Percentiles rank a stretch among this genome's conserved stretches.
phyloP scores from a whole-genome alignment of 202 grass and related monocot genomes.

The Cymbopogon flexuosus region DNA sequence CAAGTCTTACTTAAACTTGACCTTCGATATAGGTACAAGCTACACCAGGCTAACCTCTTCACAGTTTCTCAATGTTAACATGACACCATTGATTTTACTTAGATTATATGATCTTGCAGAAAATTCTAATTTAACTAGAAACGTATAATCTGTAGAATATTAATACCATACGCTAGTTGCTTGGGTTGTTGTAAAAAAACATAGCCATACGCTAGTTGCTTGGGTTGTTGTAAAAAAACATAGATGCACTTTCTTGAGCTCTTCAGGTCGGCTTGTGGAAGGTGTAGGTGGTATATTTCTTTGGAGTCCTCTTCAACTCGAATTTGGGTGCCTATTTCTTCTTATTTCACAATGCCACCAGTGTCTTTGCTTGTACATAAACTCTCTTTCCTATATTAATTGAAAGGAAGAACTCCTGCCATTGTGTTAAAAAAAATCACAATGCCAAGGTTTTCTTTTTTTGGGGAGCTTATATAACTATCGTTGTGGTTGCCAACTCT shows the following conservation, averaged over 20 bases:
- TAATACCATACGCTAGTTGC: neutral
- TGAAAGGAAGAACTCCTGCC: no score
- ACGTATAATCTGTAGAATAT: neutral
- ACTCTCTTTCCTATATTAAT: no score
- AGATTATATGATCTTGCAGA: neutral
- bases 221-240: neutral
- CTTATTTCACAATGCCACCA: neutral
- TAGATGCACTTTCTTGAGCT: constrained; percentile 8
- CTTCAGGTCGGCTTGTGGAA: neutral
- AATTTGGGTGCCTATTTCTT: neutral
- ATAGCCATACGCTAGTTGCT: constrained; percentile 1
- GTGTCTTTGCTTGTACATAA: no score
- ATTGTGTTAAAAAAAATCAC: no score
- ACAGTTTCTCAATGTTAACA: neutral
- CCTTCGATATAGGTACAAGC: constrained; percentile 68
- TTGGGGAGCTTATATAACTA: neutral
- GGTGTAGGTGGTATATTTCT: neutral
- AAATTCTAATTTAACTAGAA: constrained; percentile 1
- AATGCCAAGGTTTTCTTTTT: neutral
- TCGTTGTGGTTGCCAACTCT: constrained; percentile 24
- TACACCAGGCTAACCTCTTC: neutral
- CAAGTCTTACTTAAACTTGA: constrained; percentile 71
- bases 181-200: neutral
- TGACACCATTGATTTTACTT: constrained; percentile 7
- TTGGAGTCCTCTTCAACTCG: neutral